phyloP scores from a whole-genome alignment of 257 asterid species.

The Nicotiana noctiflora region DNA sequence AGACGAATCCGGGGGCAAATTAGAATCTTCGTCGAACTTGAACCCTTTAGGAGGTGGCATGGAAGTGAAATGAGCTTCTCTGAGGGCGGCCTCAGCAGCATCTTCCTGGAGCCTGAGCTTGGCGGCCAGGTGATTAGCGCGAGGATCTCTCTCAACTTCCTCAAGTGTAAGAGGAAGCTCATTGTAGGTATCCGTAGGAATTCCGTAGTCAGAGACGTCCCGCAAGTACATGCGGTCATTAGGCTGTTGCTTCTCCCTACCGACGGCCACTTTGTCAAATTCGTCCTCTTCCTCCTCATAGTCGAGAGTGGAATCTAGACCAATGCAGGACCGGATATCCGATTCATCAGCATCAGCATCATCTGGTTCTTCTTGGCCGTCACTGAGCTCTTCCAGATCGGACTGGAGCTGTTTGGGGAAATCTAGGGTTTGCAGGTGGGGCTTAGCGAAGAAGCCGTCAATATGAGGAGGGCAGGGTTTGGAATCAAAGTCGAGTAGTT shows the following conservation, averaged over 20 bases:
- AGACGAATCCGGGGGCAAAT: conserved; percentile 3
- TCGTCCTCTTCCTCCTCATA: conserved; percentile 71
- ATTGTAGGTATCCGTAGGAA: conserved; percentile 11
- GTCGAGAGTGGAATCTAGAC: too few species aligned
- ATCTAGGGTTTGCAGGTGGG: too few species aligned
- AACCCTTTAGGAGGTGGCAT: conserved; percentile 4
- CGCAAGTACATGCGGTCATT: conserved; percentile 47
- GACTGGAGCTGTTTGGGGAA: too few species aligned
- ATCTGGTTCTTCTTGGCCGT: too few species aligned
- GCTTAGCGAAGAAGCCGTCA: too few species aligned
- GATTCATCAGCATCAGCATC: too few species aligned
- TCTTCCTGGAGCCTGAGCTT: conserved; percentile 70
- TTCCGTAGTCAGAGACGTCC: conserved; percentile 38
- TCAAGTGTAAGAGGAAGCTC: conserved; percentile 51
- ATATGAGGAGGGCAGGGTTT: too few species aligned
- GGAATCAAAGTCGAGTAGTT: too few species aligned
- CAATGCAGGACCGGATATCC: too few species aligned
- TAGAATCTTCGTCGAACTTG: conserved; percentile 7
- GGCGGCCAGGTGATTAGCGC: conserved; percentile 82
- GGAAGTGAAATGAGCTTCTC: conserved; percentile 30
- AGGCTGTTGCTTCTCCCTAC: conserved; percentile 18
- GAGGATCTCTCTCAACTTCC: conserved; percentile 48
- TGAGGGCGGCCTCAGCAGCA: conserved; percentile 28
- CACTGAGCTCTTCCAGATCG: too few species aligned
- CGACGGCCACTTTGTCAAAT: conserved; percentile 52